phyloP scores from a whole-genome alignment of 1,284 basidiomycete genomes.

The Inonotus obliquus region DNA sequence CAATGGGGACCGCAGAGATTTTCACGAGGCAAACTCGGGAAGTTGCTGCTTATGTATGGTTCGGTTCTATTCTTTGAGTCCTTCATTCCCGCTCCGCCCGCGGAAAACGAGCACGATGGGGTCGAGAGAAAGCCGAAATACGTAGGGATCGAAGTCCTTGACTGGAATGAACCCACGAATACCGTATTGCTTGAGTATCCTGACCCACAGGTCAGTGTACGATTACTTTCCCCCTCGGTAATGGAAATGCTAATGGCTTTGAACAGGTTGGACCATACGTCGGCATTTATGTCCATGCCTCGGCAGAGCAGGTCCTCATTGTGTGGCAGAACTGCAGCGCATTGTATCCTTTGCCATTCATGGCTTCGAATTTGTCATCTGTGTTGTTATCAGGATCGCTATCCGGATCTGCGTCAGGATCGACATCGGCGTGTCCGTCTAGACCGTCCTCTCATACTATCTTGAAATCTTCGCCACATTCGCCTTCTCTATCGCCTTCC shows the following conservation, averaged over 20 bases:
- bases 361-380: not conserved
- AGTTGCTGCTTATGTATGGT: constrained; percentile 2
- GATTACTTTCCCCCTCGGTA: not conserved
- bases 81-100: not conserved
- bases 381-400: not conserved
- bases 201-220: constrained; percentile 10
- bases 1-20: constrained; percentile 9
- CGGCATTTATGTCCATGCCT: constrained; percentile 10
- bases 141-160: constrained; percentile 13
- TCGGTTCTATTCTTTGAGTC: constrained; percentile 11
- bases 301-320: constrained; percentile 6
- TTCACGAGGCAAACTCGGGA: constrained; percentile 10
- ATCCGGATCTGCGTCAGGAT: not conserved
- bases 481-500: not conserved
- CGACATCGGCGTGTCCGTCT: not conserved
- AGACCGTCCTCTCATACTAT: not conserved
- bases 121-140: not conserved
- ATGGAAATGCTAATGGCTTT: not conserved
- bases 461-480: not conserved
- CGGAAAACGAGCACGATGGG: not conserved
- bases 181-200: constrained; percentile 15
- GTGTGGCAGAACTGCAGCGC: constrained; percentile 14
- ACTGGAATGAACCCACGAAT: not conserved
- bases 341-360: constrained; percentile 7
- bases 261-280: constrained; percentile 6